These are phyloP conservation scores for Hericium rajendrae DNA, from an alignment of 768 basidiomycete genomes.

Conservation along the genomic window DNA sequence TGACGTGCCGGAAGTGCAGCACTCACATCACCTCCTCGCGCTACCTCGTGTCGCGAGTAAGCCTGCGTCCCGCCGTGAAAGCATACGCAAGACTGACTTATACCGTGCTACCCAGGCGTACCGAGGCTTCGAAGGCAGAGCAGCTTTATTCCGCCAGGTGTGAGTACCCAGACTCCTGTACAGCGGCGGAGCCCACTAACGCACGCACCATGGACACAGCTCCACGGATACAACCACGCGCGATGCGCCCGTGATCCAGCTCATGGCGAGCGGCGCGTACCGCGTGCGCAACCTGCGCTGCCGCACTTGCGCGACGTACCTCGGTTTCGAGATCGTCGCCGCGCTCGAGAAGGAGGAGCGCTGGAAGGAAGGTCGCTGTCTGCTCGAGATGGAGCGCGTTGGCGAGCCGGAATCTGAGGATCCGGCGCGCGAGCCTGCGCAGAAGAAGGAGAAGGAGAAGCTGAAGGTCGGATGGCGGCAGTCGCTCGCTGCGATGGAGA, in stretches of 20 bases:
- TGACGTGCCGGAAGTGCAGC: not conserved
- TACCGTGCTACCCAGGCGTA: not conserved
- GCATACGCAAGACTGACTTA: too few species aligned
- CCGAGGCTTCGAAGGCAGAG: not conserved
- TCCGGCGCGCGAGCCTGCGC: not conserved
- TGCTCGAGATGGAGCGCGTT: constrained; percentile 51
- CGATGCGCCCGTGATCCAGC: constrained; percentile 37
- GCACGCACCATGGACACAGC: not conserved
- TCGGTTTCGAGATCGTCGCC: constrained; percentile 57
- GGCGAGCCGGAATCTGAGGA: constrained; percentile 5
- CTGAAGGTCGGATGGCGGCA: not conserved
- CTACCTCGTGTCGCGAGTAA: not conserved
- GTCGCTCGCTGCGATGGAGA: not conserved
- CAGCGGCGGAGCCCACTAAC: not conserved
- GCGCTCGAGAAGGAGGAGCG: constrained; percentile 46
- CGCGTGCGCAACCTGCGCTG: constrained; percentile 51
- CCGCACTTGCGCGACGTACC: constrained; percentile 36
- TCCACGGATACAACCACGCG: constrained; percentile 5
- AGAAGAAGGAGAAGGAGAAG: not conserved
- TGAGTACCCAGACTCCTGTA: not conserved
- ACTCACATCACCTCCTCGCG: not conserved
- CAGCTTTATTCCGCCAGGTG: not conserved
- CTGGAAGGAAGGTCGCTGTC: constrained; percentile 53
- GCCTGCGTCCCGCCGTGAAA: not conserved
- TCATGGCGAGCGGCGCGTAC: constrained; percentile 57